Percentiles rank a stretch among this genome's conserved stretches.
Evolutionary conservation across 805 yeast genomes (phyloP).

Genomic region (Myxozyma lipomycoides): DNA sequence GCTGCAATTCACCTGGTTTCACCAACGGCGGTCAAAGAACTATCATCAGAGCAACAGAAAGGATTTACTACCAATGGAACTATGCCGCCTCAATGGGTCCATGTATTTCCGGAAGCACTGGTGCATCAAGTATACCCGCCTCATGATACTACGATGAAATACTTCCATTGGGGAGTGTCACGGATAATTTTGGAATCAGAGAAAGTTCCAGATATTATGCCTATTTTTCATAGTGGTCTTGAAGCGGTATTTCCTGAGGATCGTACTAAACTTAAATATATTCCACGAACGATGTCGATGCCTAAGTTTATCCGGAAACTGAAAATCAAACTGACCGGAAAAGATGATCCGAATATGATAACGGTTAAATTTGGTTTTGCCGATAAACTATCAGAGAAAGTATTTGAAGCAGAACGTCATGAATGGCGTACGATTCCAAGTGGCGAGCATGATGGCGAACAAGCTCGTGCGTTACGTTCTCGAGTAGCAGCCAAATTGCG

Average conservation of each 20-base stretch:
- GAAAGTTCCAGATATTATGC: constrained; percentile 78
- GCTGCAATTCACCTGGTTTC: constrained; percentile 64
- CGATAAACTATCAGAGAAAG: constrained; percentile 56
- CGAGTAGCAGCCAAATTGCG: constrained; percentile 67
- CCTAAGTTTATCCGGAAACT: constrained; percentile 8
- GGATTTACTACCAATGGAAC: neutral
- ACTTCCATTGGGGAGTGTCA: constrained; percentile 93
- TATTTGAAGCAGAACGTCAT: constrained; percentile 56
- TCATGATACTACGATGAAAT: constrained; percentile 79
- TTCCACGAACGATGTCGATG: constrained; percentile 45
- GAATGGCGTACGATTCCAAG: constrained; percentile 63
- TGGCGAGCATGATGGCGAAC: constrained; percentile 49
- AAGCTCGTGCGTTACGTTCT: constrained; percentile 64
- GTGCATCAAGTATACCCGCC: constrained; percentile 81
- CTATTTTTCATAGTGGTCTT: constrained; percentile 80
- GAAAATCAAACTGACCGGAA: constrained; percentile 32
- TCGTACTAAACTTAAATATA: constrained; percentile 51
- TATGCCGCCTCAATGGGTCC: constrained; percentile 61
- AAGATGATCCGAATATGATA: constrained; percentile 50
- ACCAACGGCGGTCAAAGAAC: neutral
- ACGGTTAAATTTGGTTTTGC: constrained; percentile 68
- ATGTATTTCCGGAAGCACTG: constrained; percentile 91
- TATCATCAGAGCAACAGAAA: neutral
- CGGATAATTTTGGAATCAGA: constrained; percentile 79
- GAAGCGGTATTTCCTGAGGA: constrained; percentile 83